phyloP scores from a whole-genome alignment of 2,329 filamentous ascomycete genomes.

The Truncatella angustata region DNA sequence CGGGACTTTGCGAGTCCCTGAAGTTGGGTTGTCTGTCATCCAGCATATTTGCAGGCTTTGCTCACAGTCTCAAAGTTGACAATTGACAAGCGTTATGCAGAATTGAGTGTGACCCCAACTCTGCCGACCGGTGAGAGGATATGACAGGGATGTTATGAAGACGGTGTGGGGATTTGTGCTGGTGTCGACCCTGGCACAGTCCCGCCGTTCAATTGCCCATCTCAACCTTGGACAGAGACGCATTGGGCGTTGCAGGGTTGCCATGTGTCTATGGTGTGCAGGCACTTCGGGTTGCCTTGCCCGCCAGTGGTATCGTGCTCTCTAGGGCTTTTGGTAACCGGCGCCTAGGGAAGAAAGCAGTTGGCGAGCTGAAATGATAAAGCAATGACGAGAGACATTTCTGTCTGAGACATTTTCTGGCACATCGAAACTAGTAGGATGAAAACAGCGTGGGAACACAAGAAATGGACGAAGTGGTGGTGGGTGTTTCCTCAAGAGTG shows the following conservation, averaged over 20 bases:
- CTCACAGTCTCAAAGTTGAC: too few species aligned
- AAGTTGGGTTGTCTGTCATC: too few species aligned
- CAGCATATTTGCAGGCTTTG: too few species aligned
- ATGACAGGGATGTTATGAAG: conserved; percentile 7
- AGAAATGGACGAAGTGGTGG: background rate
- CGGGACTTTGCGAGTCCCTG: too few species aligned
- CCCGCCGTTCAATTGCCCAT: background rate
- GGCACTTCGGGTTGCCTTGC: too few species aligned
- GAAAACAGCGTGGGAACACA: background rate
- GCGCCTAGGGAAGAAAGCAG: too few species aligned
- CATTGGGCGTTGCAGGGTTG: background rate
- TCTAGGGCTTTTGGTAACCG: too few species aligned
- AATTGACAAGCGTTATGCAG: background rate
- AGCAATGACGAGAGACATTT: background rate
- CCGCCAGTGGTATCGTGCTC: too few species aligned
- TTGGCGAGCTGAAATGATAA: too few species aligned
- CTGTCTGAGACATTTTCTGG: background rate
- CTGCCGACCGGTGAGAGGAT: conserved; percentile 2
- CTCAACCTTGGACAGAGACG: background rate
- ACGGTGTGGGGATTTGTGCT: conserved; percentile 8
- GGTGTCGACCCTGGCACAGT: background rate
- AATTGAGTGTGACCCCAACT: background rate
- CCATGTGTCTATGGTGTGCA: conserved; percentile 2
- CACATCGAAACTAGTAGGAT: background rate
- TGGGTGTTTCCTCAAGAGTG: background rate